These are phyloP conservation scores for Yarrowia deformans DNA, from an alignment of 805 yeast species.

Conservation along the genomic window DNA sequence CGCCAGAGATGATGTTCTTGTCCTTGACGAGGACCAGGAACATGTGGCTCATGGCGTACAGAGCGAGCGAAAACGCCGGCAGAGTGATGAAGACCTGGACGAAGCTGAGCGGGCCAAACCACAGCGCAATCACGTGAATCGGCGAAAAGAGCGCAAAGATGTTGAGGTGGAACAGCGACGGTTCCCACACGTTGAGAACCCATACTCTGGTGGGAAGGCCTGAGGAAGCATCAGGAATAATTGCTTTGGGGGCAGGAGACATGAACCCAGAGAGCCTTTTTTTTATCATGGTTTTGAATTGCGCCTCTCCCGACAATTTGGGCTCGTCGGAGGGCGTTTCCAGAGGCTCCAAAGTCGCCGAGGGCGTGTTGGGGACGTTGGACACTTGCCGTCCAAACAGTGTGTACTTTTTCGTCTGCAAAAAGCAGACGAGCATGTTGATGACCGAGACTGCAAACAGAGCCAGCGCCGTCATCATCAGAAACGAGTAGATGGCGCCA, in stretches of 20 bases:
- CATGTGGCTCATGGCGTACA: slow-evolving; percentile 53
- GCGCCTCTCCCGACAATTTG: slow-evolving; percentile 15
- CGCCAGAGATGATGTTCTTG: slow-evolving; percentile 65
- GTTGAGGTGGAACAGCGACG: slow-evolving; percentile 62
- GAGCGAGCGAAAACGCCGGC: slow-evolving; percentile 48
- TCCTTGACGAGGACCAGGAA: slow-evolving; percentile 62
- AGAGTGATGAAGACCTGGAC: slow-evolving; percentile 53
- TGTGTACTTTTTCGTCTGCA: slow-evolving; percentile 42
- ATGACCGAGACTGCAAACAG: slow-evolving; percentile 40
- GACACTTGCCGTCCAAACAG: slow-evolving; percentile 43
- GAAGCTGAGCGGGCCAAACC: slow-evolving; percentile 51
- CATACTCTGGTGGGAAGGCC: slow-evolving; percentile 48
- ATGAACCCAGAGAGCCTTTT: slow-evolving; percentile 20
- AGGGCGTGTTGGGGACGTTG: slow-evolving; percentile 45
- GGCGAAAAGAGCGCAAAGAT: slow-evolving; percentile 68
- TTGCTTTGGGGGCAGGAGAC: background rate
- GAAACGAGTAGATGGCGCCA: slow-evolving; percentile 4
- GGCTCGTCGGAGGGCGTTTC: slow-evolving; percentile 23
- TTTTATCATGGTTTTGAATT: slow-evolving; percentile 24
- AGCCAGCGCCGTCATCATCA: slow-evolving; percentile 20
- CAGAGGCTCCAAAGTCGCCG: slow-evolving; percentile 41
- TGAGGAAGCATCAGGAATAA: too few species aligned
- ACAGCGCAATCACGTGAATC: slow-evolving; percentile 56
- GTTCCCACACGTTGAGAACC: slow-evolving; percentile 71
- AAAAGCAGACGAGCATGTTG: slow-evolving; percentile 42